These are phyloP conservation scores for Microcera coccophila DNA, from an alignment of 2,329 filamentous ascomycete species.

Conservation along the genomic window DNA sequence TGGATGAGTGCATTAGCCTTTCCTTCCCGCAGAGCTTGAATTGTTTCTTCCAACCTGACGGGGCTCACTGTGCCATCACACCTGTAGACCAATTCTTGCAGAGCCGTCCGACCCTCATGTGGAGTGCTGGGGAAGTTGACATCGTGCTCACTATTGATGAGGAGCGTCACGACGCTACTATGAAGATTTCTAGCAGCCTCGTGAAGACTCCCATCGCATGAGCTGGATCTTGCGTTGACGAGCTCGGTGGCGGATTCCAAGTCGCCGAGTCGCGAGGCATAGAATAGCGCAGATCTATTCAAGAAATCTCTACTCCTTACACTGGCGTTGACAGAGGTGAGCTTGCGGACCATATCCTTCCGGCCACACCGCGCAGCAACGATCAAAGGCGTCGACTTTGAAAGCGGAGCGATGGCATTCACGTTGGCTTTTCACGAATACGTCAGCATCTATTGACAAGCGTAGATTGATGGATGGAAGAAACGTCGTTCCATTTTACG, in stretches of 20 bases:
- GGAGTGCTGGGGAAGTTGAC: slow-evolving; percentile 4
- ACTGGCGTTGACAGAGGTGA: no score
- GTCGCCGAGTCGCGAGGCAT: slow-evolving; percentile 3
- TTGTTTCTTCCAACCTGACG: slow-evolving; percentile 3
- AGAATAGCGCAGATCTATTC: no score
- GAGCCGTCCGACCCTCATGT: slow-evolving; percentile 4
- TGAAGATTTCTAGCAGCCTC: slow-evolving; percentile 12
- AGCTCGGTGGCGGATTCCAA: slow-evolving; percentile 3
- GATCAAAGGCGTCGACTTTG: no score
- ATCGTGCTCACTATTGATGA: slow-evolving; percentile 7
- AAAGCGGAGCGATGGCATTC: no score
- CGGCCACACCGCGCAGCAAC: no score
- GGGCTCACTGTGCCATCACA: slow-evolving; percentile 1
- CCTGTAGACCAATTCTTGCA: slow-evolving; percentile 6
- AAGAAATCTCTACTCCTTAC: no score
- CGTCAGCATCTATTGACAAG: no score
- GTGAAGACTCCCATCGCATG: slow-evolving; percentile 10
- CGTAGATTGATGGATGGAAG: no score
- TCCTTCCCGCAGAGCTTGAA: slow-evolving; percentile 2
- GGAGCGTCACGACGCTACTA: slow-evolving; percentile 1
- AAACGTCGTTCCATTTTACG: no score
- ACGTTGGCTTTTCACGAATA: no score
- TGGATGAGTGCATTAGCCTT: slow-evolving; percentile 2
- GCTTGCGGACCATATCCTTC: no score
- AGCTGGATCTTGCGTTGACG: slow-evolving; percentile 1